Base-by-base conservation (phyloP, 805 yeast genomes). In the Candida gorgasii region DNA sequence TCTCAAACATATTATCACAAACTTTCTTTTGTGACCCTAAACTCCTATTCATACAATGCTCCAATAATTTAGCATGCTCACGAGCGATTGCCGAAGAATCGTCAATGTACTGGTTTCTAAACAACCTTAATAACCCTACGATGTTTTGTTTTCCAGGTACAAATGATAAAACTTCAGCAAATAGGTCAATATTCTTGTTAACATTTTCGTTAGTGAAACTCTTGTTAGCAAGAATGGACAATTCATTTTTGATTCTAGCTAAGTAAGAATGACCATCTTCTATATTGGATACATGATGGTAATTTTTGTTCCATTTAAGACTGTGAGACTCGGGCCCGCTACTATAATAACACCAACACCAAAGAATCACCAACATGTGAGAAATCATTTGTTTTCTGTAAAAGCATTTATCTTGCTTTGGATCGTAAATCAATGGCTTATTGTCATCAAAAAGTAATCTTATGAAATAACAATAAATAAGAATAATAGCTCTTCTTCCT, bases 401-500 rank as follows among this genome's bases (percentile, higher is more conserved):
- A 1, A 49, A 32, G 31, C 48, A 44, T 15, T 36, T 22, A 32
- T 49, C 52, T 11, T 42, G 40, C 12, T 33, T 42, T 2, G 52
- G 45, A n/a, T 39, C 32, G 22, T 49, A 49, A 7, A 14, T 20
- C 2, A 27, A 13, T 2, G 39, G 31, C 4, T 30, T 27, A 9
- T 26, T 33, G 12, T 17, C 36, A 28, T 30, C 38, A n/a, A 40
- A 38, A 7, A 49, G 26, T n/a, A 44, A 20, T n/a, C 31, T 37
- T 18, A 19, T 40, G n/a, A 49, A 32, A 15, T 46, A 46, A 2
- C 36, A 34, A 17, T 46, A 46, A 6, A 44, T 44, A 5, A 42
- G 83, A 26, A 82, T 67, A 8, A 78, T 73, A 14, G 80, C 71
- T 15, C 76, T 61, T 44, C 70, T 70, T 5, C 82, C 84, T 43